Conservation (phyloP, 768 basidiomycete species). For the Tricholoma flavovirens region DNA sequence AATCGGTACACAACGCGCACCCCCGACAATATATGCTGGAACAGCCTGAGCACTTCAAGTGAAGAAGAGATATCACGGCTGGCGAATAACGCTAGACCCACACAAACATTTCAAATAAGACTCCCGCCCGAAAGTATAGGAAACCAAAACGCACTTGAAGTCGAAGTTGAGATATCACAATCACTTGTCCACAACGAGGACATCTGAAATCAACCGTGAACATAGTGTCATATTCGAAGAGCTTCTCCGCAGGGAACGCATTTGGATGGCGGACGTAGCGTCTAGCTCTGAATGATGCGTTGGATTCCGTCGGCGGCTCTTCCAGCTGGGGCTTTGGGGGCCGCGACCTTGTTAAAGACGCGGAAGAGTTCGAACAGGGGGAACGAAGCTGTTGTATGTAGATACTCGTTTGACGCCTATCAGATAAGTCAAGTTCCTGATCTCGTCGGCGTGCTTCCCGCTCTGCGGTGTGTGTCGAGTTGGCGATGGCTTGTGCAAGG, state of each 20-base stretch:
- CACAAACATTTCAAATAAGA: not conserved
- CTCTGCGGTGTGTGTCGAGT: not conserved
- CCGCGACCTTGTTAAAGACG: not conserved
- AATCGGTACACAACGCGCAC: slow-evolving; percentile 22
- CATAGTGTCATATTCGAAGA: not conserved
- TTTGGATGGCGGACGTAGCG: not conserved
- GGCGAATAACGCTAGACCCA: not conserved
- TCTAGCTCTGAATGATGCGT: not conserved
- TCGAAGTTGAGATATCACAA: not conserved
- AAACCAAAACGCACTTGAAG: not conserved
- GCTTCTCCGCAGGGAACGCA: not conserved
- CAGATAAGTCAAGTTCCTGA: not conserved
- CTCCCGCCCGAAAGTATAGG: too few species aligned
- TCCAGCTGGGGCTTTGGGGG: not conserved
- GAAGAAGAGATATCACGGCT: slow-evolving; percentile 15
- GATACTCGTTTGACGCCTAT: not conserved
- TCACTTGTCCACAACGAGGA: not conserved
- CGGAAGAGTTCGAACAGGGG: not conserved
- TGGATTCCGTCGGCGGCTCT: not conserved
- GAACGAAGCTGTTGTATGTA: not conserved
- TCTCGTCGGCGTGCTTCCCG: not conserved
- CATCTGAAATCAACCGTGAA: not conserved
- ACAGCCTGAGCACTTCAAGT: slow-evolving; percentile 15
- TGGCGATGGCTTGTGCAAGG: not conserved
- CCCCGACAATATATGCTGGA: slow-evolving; percentile 27